These are phyloP conservation scores for Scleroderma bovista DNA, from an alignment of 768 basidiomycete genomes.

Conservation along the genomic window DNA sequence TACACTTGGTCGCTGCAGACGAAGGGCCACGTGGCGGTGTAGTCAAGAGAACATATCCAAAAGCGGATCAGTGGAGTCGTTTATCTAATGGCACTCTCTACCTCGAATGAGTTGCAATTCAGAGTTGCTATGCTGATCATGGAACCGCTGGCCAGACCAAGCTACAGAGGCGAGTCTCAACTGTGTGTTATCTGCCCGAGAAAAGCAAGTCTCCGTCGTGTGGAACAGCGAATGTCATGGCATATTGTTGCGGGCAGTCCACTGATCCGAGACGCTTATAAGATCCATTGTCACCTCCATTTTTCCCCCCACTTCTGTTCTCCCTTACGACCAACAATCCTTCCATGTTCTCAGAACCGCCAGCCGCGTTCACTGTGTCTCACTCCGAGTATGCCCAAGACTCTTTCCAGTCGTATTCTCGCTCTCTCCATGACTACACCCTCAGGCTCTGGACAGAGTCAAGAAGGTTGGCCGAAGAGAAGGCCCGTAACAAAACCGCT, in stretches of 20 bases:
- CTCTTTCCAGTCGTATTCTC: conserved; percentile 52
- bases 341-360: not conserved
- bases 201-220: conserved; percentile 10
- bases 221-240: conserved; percentile 21
- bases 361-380: conserved; percentile 2
- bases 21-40: conserved; percentile 6
- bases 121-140: not conserved
- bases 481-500: conserved; percentile 27
- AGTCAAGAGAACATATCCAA: conserved; percentile 1
- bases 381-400: conserved; percentile 10
- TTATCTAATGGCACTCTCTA: not conserved
- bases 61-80: not conserved
- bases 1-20: too few relatives aligned
- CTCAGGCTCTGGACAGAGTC: conserved; percentile 64
- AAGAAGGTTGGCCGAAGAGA: conserved; percentile 51
- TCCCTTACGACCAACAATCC: conserved; percentile 14
- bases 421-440: conserved; percentile 63
- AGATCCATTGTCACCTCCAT: conserved; percentile 9
- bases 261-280: conserved; percentile 18
- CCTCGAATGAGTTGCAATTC: not conserved
- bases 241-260: conserved; percentile 7
- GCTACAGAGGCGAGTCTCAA: not conserved
- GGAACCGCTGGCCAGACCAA: not conserved
- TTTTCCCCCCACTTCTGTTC: conserved; percentile 20
- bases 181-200: not conserved